Base-by-base conservation (phyloP, 169 alveolate species). In the Perkinsus chesapeaki region DNA sequence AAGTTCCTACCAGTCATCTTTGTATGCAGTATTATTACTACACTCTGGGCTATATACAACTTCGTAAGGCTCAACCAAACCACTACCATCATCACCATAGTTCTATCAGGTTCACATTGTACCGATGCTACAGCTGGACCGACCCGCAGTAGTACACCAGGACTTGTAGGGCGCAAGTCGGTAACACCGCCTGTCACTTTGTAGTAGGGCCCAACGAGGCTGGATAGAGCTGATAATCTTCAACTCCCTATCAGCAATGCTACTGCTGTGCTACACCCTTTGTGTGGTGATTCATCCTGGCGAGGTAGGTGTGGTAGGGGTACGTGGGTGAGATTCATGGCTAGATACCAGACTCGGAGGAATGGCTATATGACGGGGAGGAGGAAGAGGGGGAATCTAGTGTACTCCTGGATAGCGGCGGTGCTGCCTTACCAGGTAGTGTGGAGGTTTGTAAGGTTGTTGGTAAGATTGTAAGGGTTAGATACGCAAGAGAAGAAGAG, bases 401-500 rank as follows among this genome's bases (percentile, higher is more conserved):
- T 60, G 31, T 60, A 0, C 23, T 60, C 7, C 82, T 34, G 23
- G 31, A 34, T 16, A 23, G 27, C 37, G 3, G 31, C 82, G 27
- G n/a, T n/a, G n/a, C n/a, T n/a, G n/a, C n/a, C n/a, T n/a, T n/a
- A n/a, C n/a, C 31, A 1, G 82, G 31, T 23, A 23, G 27, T 60
- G 12, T 34, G 27, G 37, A 0, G 82, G 31, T 60, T 60, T 60
- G 12, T 5, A 60, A 7, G 82, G 31, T 16, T 16, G 82, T 16
- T 16, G 36, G 37, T 60, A 60, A 7, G 82, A 16, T 16, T 16
- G 82, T 16, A 1, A 9, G 37, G 12, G 82, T 60, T 34, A 60
- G 82, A 60, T 60, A 34, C 82, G 1, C 82, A 60, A 60, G 97
- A 96, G 92, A 96, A 95, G 48, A 96, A 95, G 92, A 94, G 93